Base-by-base conservation (phyloP, 805 yeast genomes). In the Kazachstania taianensis region DNA sequence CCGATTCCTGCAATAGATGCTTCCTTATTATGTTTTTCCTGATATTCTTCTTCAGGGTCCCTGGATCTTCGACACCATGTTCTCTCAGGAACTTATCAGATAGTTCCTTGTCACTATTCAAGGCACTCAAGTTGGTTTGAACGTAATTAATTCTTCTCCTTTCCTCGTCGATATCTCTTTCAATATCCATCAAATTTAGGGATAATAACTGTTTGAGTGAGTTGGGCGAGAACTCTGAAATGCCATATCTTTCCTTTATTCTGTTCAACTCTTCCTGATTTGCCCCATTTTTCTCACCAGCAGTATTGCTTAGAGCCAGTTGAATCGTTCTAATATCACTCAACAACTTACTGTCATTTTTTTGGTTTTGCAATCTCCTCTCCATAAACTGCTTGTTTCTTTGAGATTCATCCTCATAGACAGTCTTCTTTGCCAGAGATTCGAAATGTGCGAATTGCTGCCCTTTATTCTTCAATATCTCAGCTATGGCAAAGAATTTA, bases 401-500 rank as follows among this genome's bases (percentile, higher is more conserved):
- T 30, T 49, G 50, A 26, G 66, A 59, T 60, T 84, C 94, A 55
- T 85, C 94, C n/a, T 61, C 51, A 1, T 66, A 60, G 14, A 86
- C 89, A 45, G 71, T 68, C 33, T 63, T 62, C 48, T 77, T 79
- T 35, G 94, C 94, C 49, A 78, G 73, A 28, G 67, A 65, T 56
- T 81, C 81, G 63, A 81, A 86, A 43, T 70, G 64, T 19, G 82
- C 89, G 68, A 87, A 84, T 59, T 85, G 89, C 53, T 86, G 87
- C 72, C 96, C 97, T 61, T 81, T 77, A 52, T 83, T 80, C 55
- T 71, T 76, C 62, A 84, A 74, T 56, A 89, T 83, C 55, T 89
- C 96, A 2, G 96, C 95, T 40, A 89, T 76, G 7, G 96, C 86
- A 65, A 89, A 89, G 42, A 71, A 74, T 61, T 89, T 89, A 41